Conservation (phyloP, 2,329 filamentous ascomycete species). For the Myriosclerotinia duriaeana region DNA sequence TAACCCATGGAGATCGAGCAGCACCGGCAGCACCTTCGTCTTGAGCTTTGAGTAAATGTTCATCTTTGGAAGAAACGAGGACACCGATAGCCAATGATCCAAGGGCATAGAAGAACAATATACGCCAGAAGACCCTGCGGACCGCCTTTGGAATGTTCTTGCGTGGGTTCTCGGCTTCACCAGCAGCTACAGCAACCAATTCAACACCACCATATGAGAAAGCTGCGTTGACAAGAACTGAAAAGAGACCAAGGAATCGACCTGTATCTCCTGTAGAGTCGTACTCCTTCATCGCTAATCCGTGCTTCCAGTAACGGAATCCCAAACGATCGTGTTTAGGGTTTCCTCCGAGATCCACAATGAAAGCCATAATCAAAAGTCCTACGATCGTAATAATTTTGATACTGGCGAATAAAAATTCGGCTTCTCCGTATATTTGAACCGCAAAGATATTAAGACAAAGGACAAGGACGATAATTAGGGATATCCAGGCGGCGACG, state of each 20-base stretch:
- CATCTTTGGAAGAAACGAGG: conserved; percentile 67
- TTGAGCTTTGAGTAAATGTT: conserved; percentile 63
- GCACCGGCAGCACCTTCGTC: conserved; percentile 59
- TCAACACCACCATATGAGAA: conserved; percentile 51
- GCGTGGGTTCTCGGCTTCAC: conserved; percentile 70
- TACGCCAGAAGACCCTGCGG: conserved; percentile 76
- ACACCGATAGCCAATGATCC: conserved; percentile 72
- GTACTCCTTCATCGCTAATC: conserved; percentile 67
- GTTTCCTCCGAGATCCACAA: conserved; percentile 81
- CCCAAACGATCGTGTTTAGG: conserved; percentile 70
- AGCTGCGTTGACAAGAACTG: conserved; percentile 49
- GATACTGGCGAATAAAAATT: conserved; percentile 59
- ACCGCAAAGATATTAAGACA: conserved; percentile 58
- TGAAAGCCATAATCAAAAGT: conserved; percentile 73
- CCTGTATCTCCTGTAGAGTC: conserved; percentile 65
- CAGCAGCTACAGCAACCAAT: conserved; percentile 52
- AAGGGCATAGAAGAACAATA: conserved; percentile 72
- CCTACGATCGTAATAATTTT: conserved; percentile 62
- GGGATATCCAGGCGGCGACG: conserved; percentile 42
- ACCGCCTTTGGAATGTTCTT: conserved; percentile 69
- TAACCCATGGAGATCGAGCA: conserved; percentile 65
- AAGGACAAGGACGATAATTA: conserved; percentile 44
- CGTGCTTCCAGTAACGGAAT: conserved; percentile 66
- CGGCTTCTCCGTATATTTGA: conserved; percentile 58
- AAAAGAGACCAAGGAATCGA: conserved; percentile 65